Evolutionary conservation across 2,329 filamentous ascomycete genomes (phyloP).

Genomic region (Diaporthe ampelina): DNA sequence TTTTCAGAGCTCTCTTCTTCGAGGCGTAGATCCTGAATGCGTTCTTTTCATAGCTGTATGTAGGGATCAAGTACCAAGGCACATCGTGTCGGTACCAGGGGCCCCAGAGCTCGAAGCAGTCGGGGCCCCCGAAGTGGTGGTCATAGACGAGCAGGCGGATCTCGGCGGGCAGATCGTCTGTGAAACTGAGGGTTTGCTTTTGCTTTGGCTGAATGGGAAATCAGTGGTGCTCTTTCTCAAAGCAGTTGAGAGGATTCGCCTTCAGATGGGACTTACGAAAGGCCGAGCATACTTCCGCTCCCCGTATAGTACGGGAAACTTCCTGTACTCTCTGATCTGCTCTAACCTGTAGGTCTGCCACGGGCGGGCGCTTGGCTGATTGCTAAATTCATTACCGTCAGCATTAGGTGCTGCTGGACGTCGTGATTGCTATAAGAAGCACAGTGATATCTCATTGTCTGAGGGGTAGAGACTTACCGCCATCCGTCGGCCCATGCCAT

Average conservation of each 20-base stretch:
- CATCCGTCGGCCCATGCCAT: no score
- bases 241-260: not conserved
- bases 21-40: no score
- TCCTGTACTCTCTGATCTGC: not conserved
- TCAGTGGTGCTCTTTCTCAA: not conserved
- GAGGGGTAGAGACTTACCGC: not conserved
- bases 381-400: not conserved
- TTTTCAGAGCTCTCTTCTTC: no score
- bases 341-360: not conserved
- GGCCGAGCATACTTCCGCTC: not conserved
- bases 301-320: not conserved
- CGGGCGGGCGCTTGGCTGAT: no score
- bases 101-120: no score
- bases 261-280: not conserved
- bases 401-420: not conserved
- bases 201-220: not conserved
- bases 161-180: not conserved
- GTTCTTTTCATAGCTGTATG: no score
- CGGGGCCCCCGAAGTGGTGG: no score
- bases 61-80: no score
- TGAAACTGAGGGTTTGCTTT: conserved; percentile 1
- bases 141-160: not conserved
- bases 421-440: not conserved
- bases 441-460: not conserved
- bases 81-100: no score